Conservation (phyloP, 2,329 filamentous ascomycete species). For the Pyricularia sp. region DNA sequence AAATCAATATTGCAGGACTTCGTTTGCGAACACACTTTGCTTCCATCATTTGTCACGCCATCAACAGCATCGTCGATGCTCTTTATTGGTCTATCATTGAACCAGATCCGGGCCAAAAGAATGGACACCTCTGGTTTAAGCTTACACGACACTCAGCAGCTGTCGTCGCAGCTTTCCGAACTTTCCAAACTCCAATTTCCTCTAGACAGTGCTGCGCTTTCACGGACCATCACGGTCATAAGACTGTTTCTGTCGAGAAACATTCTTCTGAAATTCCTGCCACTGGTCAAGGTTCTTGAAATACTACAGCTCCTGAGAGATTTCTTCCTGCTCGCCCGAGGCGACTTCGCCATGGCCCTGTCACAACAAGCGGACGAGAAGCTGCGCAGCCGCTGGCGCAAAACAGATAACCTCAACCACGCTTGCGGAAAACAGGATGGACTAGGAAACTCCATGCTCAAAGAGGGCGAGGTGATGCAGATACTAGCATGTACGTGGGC, state of each 20-base stretch:
- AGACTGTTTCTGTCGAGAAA: slow-evolving; percentile 76
- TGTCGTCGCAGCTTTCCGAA: slow-evolving; percentile 59
- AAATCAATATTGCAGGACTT: slow-evolving; percentile 39
- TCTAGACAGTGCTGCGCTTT: slow-evolving; percentile 61
- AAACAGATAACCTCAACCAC: slow-evolving; percentile 50
- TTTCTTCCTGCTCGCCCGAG: slow-evolving; percentile 78
- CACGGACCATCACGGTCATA: slow-evolving; percentile 65
- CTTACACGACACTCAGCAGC: slow-evolving; percentile 43
- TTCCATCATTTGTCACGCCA: slow-evolving; percentile 72
- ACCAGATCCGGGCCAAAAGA: slow-evolving; percentile 57
- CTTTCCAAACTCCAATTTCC: slow-evolving; percentile 64
- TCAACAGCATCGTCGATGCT: slow-evolving; percentile 74
- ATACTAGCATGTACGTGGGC: slow-evolving; percentile 73
- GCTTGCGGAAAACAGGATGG: slow-evolving; percentile 48
- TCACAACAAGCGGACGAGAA: slow-evolving; percentile 78
- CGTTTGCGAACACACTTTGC: slow-evolving; percentile 44
- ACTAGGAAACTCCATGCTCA: slow-evolving; percentile 59
- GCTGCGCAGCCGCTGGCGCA: slow-evolving; percentile 62
- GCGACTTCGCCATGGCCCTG: slow-evolving; percentile 84
- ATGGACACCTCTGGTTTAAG: slow-evolving; percentile 22
- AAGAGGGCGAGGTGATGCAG: slow-evolving; percentile 76
- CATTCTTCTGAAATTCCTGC: slow-evolving; percentile 72
- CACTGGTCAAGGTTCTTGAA: slow-evolving; percentile 66
- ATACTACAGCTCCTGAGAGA: slow-evolving; percentile 70
- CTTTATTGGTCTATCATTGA: slow-evolving; percentile 83